Percentiles rank a stretch among this genome's conserved stretches.
phyloP scores from a whole-genome alignment of 805 yeast genomes.

The Pachysolen tannophilus region DNA sequence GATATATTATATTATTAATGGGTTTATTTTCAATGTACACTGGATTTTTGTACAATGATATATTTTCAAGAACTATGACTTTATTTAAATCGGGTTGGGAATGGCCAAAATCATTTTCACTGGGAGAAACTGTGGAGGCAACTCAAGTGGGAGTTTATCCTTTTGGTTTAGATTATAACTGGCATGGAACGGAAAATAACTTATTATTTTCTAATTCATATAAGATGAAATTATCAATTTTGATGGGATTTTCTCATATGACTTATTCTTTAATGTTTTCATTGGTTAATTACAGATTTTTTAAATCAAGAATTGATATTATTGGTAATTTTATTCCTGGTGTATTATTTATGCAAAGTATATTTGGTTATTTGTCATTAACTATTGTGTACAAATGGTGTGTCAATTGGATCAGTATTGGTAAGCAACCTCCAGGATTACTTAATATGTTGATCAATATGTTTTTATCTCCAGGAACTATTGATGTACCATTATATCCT shows the following conservation, averaged over 20 bases:
- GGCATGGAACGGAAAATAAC: constrained; percentile 97
- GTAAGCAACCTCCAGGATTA: constrained; percentile 81
- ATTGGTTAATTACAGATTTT: constrained; percentile 66
- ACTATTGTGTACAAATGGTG: constrained; percentile 91
- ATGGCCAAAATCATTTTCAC: constrained; percentile 73
- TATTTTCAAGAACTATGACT: constrained; percentile 87
- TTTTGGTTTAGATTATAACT: constrained; percentile 84
- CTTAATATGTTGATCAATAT: constrained; percentile 91
- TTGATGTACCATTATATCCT: constrained; percentile 70
- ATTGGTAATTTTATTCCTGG: constrained; percentile 94
- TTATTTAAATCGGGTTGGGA: constrained; percentile 86
- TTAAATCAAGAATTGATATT: constrained; percentile 68
- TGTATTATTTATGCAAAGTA: constrained; percentile 88
- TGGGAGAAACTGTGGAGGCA: constrained; percentile 66
- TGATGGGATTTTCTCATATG: constrained; percentile 96
- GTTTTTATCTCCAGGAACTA: constrained; percentile 89
- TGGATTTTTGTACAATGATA: constrained; percentile 88
- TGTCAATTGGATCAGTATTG: constrained; percentile 79
- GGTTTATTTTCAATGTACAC: constrained; percentile 94
- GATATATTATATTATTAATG: constrained; percentile 87
- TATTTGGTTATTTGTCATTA: constrained; percentile 85
- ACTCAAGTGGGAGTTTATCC: constrained; percentile 61
- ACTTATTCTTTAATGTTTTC: constrained; percentile 82
- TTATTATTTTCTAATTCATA: constrained; percentile 88
- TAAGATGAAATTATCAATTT: constrained; percentile 92